Conservation (phyloP, 2,329 filamentous ascomycete genomes). For the Sclerotinia sclerotiorum region DNA sequence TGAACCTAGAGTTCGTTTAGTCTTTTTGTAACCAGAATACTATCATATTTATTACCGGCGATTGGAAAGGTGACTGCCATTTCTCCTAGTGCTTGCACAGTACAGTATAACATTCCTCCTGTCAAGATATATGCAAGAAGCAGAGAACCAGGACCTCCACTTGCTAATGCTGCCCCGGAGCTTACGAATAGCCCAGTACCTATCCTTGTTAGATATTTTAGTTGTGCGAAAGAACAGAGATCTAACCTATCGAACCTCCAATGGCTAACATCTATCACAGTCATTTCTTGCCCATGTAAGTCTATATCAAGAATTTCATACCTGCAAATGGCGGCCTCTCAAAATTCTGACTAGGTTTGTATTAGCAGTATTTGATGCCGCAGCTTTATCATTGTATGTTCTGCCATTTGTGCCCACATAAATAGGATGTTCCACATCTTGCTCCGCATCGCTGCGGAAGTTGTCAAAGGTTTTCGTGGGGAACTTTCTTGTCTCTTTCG, state of each 20-base stretch:
- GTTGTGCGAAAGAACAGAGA: slow-evolving; percentile 35
- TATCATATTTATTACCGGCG: slow-evolving; percentile 55
- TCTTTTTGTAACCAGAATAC: not conserved
- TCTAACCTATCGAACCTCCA: slow-evolving; percentile 77
- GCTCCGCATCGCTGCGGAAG: slow-evolving; percentile 33
- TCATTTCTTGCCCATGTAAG: not conserved
- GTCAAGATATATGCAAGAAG: slow-evolving; percentile 77
- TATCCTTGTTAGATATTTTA: slow-evolving; percentile 37
- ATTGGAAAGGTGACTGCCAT: slow-evolving; percentile 89
- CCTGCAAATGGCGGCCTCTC: slow-evolving; percentile 72
- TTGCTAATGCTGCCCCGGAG: slow-evolving; percentile 68
- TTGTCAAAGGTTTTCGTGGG: slow-evolving; percentile 35
- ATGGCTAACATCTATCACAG: slow-evolving; percentile 88
- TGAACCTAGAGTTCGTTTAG: slow-evolving; percentile 46
- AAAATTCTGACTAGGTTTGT: slow-evolving; percentile 73
- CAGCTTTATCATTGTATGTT: slow-evolving; percentile 65
- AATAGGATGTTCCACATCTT: slow-evolving; percentile 26
- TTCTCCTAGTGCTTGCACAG: slow-evolving; percentile 87
- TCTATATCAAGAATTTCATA: not conserved
- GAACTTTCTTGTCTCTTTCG: slow-evolving; percentile 26
- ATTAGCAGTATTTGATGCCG: slow-evolving; percentile 63
- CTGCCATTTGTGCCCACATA: slow-evolving; percentile 34
- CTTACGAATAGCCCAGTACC: slow-evolving; percentile 86
- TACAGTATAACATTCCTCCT: slow-evolving; percentile 85
- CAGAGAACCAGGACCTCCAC: slow-evolving; percentile 75